Percentiles rank a stretch among this genome's conserved stretches.
These are phyloP conservation scores for Glebionis coronaria DNA, from an alignment of 129 eudicot species.

Conservation along the genomic window DNA sequence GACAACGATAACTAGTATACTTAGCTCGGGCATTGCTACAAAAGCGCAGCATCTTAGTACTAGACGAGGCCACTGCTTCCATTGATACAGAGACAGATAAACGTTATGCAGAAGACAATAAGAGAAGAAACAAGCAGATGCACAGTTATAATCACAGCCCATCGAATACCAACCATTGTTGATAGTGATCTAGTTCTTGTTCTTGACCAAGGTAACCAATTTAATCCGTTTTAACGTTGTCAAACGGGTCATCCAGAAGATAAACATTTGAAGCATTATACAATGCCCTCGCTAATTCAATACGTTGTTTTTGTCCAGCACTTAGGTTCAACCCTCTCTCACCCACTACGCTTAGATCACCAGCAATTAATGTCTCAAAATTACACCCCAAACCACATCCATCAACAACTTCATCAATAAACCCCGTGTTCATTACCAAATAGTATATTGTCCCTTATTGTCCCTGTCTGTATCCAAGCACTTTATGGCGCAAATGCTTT, in stretches of 20 bases:
- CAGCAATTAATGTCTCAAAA: constrained; percentile 54
- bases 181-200: constrained; percentile 80
- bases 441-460: constrained; percentile 67
- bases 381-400: constrained; percentile 73
- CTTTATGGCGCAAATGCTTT: constrained; percentile 88
- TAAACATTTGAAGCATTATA: constrained; percentile 75
- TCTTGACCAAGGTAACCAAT: constrained; percentile 73
- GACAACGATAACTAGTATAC: constrained; percentile 89
- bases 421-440: constrained; percentile 63
- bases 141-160: too few relatives aligned
- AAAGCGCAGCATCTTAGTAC: constrained; percentile 69
- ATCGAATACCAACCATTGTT: too few relatives aligned
- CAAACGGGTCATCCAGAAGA: constrained; percentile 90
- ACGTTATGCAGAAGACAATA: too few relatives aligned
- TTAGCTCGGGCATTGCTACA: too few relatives aligned
- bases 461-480: constrained; percentile 96
- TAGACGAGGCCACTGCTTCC: constrained; percentile 95
- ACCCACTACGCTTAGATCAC: too few relatives aligned
- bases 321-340: constrained; percentile 77
- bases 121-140: too few relatives aligned
- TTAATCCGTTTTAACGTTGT: constrained; percentile 17
- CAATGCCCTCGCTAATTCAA: constrained; percentile 84
- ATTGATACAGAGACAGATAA: constrained; percentile 87
- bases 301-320: constrained; percentile 92
- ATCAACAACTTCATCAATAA: constrained; percentile 62